phyloP scores from a whole-genome alignment of 2,329 filamentous ascomycete species.

The Pseudopyricularia javanii region DNA sequence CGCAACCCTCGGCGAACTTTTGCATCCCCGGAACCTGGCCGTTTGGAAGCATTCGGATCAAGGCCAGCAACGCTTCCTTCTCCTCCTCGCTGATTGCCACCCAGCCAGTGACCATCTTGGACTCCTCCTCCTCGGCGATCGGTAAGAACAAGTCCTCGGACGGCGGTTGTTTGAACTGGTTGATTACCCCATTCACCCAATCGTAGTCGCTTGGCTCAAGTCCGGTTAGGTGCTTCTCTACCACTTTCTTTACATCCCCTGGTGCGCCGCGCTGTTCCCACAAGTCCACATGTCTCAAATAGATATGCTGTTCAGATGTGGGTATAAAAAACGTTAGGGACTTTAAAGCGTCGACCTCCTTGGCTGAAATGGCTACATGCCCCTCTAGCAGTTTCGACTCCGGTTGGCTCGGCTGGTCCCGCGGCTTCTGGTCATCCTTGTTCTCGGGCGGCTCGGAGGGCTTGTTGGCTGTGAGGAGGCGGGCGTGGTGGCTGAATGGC shows the following conservation, averaged over 20 bases:
- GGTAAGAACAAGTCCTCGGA: neutral
- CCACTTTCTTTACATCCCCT: neutral
- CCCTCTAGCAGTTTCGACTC: neutral
- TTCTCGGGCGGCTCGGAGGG: neutral
- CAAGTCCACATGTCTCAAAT: neutral
- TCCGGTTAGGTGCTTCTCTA: neutral
- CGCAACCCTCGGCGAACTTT: slow-evolving; percentile 48
- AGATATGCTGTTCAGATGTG: neutral
- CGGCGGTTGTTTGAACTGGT: neutral
- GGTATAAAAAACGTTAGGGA: neutral
- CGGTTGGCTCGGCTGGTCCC: slow-evolving; percentile 5
- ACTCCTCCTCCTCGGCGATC: too few species aligned
- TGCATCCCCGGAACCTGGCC: slow-evolving; percentile 48
- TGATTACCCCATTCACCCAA: neutral
- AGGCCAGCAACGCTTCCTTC: slow-evolving; percentile 40
- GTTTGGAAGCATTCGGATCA: slow-evolving; percentile 50
- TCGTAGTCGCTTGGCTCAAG: neutral
- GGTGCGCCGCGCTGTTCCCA: neutral
- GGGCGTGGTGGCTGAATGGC: neutral
- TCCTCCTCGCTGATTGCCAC: slow-evolving; percentile 32
- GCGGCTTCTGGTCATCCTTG: slow-evolving; percentile 1
- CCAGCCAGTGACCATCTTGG: slow-evolving; percentile 32
- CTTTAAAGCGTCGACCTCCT: neutral
- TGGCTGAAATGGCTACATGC: neutral
- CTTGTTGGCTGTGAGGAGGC: slow-evolving; percentile 4